Conservation (phyloP, 2,329 filamentous ascomycete species). For the Pseudopithomyces maydicus region DNA sequence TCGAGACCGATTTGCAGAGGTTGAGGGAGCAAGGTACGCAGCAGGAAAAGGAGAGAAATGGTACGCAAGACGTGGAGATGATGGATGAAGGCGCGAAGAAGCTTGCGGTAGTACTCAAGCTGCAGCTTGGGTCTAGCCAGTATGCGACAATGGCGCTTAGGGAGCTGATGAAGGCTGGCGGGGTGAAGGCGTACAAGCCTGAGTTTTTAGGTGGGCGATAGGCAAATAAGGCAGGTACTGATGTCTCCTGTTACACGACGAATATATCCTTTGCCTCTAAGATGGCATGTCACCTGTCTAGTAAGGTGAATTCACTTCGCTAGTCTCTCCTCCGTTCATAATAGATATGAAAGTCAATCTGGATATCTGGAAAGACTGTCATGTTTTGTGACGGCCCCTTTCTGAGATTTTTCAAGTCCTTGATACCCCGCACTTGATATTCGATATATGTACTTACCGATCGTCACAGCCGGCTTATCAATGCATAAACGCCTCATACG, state of each 20-base stretch:
- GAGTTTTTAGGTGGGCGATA: slow-evolving; percentile 61
- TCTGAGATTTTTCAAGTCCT: too few species aligned
- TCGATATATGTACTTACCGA: too few species aligned
- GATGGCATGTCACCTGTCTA: too few species aligned
- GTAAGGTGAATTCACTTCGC: too few species aligned
- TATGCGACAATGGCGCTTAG: slow-evolving; percentile 85
- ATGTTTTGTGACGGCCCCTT: too few species aligned
- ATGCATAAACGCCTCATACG: too few species aligned
- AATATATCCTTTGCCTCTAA: too few species aligned
- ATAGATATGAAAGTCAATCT: too few species aligned
- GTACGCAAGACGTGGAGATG: slow-evolving; percentile 21
- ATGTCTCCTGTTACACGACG: neutral
- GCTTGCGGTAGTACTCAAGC: slow-evolving; percentile 71
- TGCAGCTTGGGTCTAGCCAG: slow-evolving; percentile 78
- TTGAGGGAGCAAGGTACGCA: slow-evolving; percentile 52
- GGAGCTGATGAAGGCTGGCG: slow-evolving; percentile 74
- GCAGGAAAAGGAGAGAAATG: slow-evolving; percentile 50
- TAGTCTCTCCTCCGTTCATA: too few species aligned
- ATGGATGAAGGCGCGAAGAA: slow-evolving; percentile 49
- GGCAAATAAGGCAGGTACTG: neutral
- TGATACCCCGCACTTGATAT: too few species aligned
- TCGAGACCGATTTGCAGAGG: slow-evolving; percentile 82
- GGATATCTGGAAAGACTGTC: too few species aligned
- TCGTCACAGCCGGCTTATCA: too few species aligned
- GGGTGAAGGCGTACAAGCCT: slow-evolving; percentile 65